Evolutionary conservation across 202 grass and related monocot genomes (phyloP), one percentile per base, ranked within the genome.

Genomic region (Panicum virgatum): DNA sequence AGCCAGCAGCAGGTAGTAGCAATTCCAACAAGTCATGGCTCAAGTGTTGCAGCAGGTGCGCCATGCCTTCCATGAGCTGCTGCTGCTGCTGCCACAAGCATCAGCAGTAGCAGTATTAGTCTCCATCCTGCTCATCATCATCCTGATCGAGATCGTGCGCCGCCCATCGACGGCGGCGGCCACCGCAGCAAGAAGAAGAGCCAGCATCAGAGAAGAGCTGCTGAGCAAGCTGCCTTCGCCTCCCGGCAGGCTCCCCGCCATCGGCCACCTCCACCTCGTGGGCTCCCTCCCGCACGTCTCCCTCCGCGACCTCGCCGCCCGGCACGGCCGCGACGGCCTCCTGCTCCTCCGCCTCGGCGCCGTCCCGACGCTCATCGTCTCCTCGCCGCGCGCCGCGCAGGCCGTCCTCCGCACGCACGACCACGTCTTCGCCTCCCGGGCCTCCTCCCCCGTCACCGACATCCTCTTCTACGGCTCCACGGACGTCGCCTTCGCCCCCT

Each of bases 141-240:
- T 50, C 29, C 15, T 10, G 60, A 43, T 16, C 29, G n/a, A n/a
- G n/a, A 51, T n/a, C 29, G 6, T 65, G 1, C 60, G 60, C 9
- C 44, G 59, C 59, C 10, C n/a, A 7, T 2, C 62, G 0, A 9
- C 60, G 5, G 2, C 7, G 1, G 11, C 5, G 12, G 7, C 23
- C 32, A 1, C 62, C n/a, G n/a, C n/a, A n/a, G n/a, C n/a, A n/a
- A n/a, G n/a, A 64, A 29, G 25, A 13, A 7, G n/a, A 14, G 20
- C 43, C 4, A 51, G 32, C n/a, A n/a, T n/a, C n/a, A n/a, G n/a
- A 25, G 62, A 79, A 4, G 1, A 12, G 20, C 61, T 39, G 29
- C 76, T 79, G n/a, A 52, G 32, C 45, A 79, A 66, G 61, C 32
- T 79, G 34, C 77, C 77, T 19, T 56, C 77, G 9, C 77, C 77